Conservation (phyloP, 2,329 filamentous ascomycete genomes). For the Monosporascus cannonballus region DNA sequence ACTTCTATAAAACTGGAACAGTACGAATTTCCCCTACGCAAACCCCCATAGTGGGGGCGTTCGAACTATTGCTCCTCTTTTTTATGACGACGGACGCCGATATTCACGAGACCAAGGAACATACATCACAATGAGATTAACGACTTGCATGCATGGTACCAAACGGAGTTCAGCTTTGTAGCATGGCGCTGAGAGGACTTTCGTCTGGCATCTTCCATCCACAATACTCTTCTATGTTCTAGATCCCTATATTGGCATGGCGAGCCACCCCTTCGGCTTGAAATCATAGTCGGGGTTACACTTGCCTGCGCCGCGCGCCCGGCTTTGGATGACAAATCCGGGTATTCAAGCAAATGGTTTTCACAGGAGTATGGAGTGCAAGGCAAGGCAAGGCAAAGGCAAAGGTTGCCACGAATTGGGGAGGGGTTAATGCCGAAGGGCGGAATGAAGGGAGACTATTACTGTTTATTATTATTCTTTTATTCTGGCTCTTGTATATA, state of each 20-base stretch:
- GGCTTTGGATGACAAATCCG: neutral
- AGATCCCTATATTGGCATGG: neutral
- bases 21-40: no score
- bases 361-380: neutral
- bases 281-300: neutral
- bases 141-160: neutral
- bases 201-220: neutral
- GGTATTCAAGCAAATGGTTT: neutral
- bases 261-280: neutral
- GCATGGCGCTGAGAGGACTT: neutral
- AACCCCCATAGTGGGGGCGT: no score
- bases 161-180: neutral
- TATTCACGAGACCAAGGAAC: no score
- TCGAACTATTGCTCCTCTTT: neutral
- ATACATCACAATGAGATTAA: neutral
- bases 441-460: no score
- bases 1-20: conserved; percentile 15
- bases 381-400: neutral
- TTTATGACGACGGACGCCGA: neutral
- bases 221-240: neutral
- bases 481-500: neutral
- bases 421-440: neutral
- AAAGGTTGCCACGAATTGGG: neutral
- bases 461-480: no score
- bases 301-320: neutral